Evolutionary conservation across 75 land plant species (phyloP), one percentile per base, ranked within the genome.

Genomic region (Cunninghamia lanceolata): DNA sequence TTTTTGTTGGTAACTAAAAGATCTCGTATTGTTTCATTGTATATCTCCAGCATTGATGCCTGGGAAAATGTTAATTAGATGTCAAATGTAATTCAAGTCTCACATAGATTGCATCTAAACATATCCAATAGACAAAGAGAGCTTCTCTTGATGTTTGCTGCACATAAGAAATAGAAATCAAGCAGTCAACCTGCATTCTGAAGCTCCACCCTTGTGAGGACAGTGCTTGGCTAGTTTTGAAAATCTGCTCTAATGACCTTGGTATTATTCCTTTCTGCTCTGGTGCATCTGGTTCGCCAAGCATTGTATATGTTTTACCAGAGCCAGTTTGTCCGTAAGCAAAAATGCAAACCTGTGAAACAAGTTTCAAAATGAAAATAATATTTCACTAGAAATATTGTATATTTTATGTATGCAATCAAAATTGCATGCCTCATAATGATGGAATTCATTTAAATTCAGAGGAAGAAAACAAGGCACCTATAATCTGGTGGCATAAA

Each of bases 301-400:
- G 91, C 99, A 98, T 98, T 0, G 99, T 98, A 77, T 98, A 94
- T 1, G 99, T 98, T 88, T 98, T 96, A 35, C 98, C 99, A 6
- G 99, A 98, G 17, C 99, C 99, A 3, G 99, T 98, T 82, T 98
- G 99, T 14, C 99, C 99, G 91, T 98, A 98, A 15, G 99, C 99
- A 93, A 96, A 98, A 28, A 98, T 94, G 83, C 97, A 98, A 42
- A 98, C 99, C 98, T 98, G 92, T 30, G 9, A 54, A 74, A 85
- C 16, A 52, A 5, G n/a, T 80, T 45, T 28, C 30, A 47, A 71
- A 17, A 82, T 25, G 46, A 47, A 39, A 17, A 82, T 35, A 45
- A 13, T 11, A 25, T 43, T 43, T 80, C 32, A 80, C 15, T 15
- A 39, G 82, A 84, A 52, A 52, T 19, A 77, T 36, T 10, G 15